Percentiles rank a stretch among this genome's conserved stretches.
phyloP scores from a whole-genome alignment of 306 rosid genomes.

The Psophocarpus tetragonolobus region DNA sequence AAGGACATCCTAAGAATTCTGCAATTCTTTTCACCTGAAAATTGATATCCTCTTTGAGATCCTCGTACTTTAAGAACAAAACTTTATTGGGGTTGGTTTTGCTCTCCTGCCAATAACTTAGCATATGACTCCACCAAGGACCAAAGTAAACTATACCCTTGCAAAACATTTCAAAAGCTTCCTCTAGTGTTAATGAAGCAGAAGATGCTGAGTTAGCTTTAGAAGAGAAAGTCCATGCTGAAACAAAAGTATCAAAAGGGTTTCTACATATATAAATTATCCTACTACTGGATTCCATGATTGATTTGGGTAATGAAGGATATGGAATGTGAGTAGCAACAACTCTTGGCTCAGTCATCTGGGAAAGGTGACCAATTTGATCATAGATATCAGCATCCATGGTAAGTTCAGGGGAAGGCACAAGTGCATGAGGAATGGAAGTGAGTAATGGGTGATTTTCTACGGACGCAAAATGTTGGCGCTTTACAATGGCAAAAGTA shows the following conservation, averaged over 20 bases:
- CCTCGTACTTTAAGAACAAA: neutral
- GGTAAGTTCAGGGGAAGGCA: slow-evolving; percentile 50
- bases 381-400: slow-evolving; percentile 20
- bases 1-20: neutral
- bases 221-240: slow-evolving; percentile 42
- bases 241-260: slow-evolving; percentile 58
- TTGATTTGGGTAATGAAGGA: slow-evolving; percentile 40
- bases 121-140: slow-evolving; percentile 53
- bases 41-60: neutral
- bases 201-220: slow-evolving; percentile 10
- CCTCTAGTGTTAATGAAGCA: slow-evolving; percentile 31
- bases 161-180: slow-evolving; percentile 53
- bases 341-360: slow-evolving; percentile 42
- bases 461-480: neutral
- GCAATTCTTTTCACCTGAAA: neutral
- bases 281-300: slow-evolving; percentile 33
- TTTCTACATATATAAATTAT: slow-evolving; percentile 27
- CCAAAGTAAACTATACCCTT: slow-evolving; percentile 47
- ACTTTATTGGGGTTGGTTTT: neutral
- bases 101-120: neutral
- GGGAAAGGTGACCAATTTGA: slow-evolving; percentile 35
- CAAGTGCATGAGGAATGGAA: slow-evolving; percentile 54
- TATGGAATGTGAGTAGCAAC: slow-evolving; percentile 60
- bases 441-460: slow-evolving; percentile 47
- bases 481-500: slow-evolving; percentile 45